A percentile compares a stretch with the other conserved stretches of the same genome.
phyloP scores from a whole-genome alignment of 352 stramenopile genomes.

The Phytopythium chamaehyphon region DNA sequence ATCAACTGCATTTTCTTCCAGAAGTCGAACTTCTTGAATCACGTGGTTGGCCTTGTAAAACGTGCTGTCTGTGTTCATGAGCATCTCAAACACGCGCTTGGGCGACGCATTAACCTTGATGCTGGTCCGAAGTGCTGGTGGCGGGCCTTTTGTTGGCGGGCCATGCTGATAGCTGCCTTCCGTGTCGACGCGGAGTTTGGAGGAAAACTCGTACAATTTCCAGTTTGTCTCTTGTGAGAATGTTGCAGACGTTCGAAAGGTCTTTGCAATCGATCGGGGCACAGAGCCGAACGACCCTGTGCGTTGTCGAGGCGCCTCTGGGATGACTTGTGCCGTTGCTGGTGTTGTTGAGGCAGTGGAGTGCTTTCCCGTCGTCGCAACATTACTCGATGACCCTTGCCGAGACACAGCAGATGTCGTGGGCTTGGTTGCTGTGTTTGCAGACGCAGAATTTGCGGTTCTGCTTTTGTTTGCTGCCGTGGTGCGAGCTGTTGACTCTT shows the following conservation, averaged over 20 bases:
- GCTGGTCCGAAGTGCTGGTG: constrained; percentile 66
- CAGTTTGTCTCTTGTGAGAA: constrained; percentile 77
- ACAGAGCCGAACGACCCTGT: constrained; percentile 68
- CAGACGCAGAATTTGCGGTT: not conserved
- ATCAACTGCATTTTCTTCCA: constrained; percentile 61
- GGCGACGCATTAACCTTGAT: constrained; percentile 64
- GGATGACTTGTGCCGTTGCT: not conserved
- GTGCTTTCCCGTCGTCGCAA: too few relatives aligned
- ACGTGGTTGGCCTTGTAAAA: constrained; percentile 79
- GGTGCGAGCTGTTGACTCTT: not conserved
- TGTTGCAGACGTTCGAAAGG: constrained; percentile 66
- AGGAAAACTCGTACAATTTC: constrained; percentile 73
- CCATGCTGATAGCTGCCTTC: constrained; percentile 46
- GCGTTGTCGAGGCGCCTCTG: constrained; percentile 18
- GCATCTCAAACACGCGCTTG: constrained; percentile 70
- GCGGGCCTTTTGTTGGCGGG: constrained; percentile 22
- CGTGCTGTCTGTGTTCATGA: constrained; percentile 61
- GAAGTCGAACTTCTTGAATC: constrained; percentile 52
- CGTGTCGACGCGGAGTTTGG: constrained; percentile 64
- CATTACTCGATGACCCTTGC: too few relatives aligned
- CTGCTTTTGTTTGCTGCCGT: too few relatives aligned
- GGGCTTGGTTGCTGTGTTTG: too few relatives aligned
- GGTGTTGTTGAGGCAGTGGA: too few relatives aligned
- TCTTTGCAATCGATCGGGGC: constrained; percentile 76
- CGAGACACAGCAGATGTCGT: too few relatives aligned